Percentiles rank a stretch among this genome's conserved stretches.
Evolutionary conservation across 768 basidiomycete species (phyloP).

Genomic region (Mycena albidolilacea): DNA sequence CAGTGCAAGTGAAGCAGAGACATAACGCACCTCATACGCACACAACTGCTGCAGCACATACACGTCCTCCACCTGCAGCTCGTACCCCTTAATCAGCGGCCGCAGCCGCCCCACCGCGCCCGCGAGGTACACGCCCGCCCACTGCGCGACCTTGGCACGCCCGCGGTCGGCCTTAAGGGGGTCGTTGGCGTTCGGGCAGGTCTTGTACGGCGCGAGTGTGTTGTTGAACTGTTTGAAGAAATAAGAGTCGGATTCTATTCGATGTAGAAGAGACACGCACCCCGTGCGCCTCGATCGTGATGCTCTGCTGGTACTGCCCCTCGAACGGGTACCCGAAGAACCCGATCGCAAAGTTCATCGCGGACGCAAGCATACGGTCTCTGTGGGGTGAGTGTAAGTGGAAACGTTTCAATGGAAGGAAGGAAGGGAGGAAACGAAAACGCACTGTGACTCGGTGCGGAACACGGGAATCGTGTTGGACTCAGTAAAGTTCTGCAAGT

Average conservation of each 20-base stretch:
- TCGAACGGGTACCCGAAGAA: constrained; percentile 85
- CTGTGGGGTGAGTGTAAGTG: constrained; percentile 51
- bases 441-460: constrained; percentile 82
- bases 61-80: constrained; percentile 78
- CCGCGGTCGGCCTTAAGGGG: constrained; percentile 69
- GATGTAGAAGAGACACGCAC: constrained; percentile 52
- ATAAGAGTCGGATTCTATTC: neutral
- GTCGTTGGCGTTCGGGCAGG: constrained; percentile 76
- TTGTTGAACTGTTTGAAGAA: constrained; percentile 74
- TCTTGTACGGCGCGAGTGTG: constrained; percentile 88
- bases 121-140: constrained; percentile 82
- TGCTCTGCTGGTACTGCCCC: constrained; percentile 81
- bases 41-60: constrained; percentile 88
- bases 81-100: constrained; percentile 70
- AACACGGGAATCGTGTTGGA: constrained; percentile 80
- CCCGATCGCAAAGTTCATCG: constrained; percentile 78
- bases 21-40: constrained; percentile 50
- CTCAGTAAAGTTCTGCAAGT: constrained; percentile 69
- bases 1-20: too few relatives aligned
- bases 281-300: constrained; percentile 76
- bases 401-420: too few relatives aligned
- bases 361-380: constrained; percentile 79
- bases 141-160: constrained; percentile 68
- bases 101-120: constrained; percentile 75
- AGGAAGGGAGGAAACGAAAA: neutral